These are phyloP conservation scores for Colletotrichum kahawae DNA, from an alignment of 2,329 filamentous ascomycete genomes.

Conservation along the genomic window DNA sequence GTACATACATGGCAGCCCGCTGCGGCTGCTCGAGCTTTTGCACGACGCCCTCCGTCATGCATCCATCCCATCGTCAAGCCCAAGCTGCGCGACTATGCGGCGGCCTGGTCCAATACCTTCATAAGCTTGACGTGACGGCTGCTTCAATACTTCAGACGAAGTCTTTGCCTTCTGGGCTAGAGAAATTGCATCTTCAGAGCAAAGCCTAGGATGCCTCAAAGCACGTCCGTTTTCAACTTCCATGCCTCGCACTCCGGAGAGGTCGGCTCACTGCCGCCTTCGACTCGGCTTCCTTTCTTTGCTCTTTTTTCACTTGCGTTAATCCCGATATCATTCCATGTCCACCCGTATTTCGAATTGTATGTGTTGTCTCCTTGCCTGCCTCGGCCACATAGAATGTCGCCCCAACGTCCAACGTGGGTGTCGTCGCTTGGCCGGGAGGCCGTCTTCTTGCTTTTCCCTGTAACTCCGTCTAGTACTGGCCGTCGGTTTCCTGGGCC, in stretches of 20 bases:
- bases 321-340: background rate
- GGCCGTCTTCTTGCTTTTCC: background rate
- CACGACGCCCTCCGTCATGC: background rate
- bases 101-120: background rate
- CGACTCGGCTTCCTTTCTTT: background rate
- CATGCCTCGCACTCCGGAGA: background rate
- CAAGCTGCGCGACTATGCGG: background rate
- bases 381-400: background rate
- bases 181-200: background rate
- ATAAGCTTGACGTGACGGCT: background rate
- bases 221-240: background rate
- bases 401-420: background rate
- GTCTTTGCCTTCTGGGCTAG: background rate
- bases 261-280: background rate
- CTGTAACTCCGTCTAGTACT: background rate
- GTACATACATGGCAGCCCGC: constrained; percentile 5
- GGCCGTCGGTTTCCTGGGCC: constrained; percentile 1
- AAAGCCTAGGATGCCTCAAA: background rate
- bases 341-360: background rate
- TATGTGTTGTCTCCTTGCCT: background rate
- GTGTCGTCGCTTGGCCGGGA: background rate
- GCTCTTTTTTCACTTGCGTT: background rate
- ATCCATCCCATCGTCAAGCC: background rate
- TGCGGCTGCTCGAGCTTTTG: background rate
- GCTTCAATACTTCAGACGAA: background rate